These are phyloP conservation scores for Cryphonectria radicalis DNA, from an alignment of 2,329 filamentous ascomycete genomes.

Conservation along the genomic window DNA sequence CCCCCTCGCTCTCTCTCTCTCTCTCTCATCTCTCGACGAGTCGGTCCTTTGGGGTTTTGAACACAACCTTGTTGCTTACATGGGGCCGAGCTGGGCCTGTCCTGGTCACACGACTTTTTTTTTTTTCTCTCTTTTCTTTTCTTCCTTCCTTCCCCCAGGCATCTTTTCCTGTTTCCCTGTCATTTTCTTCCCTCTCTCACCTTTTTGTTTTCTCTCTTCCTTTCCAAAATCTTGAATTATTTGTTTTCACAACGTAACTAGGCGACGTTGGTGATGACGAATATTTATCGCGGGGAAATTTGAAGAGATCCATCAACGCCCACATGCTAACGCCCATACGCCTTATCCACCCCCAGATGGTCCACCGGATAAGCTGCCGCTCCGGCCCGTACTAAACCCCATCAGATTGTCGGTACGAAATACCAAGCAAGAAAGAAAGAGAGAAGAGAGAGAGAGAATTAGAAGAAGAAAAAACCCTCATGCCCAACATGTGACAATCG, in stretches of 20 bases:
- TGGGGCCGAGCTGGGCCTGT: not conserved
- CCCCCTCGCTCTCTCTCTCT: not conserved
- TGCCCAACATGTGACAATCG: not conserved
- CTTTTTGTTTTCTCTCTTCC: not conserved
- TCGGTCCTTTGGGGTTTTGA: not conserved
- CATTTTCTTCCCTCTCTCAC: not conserved
- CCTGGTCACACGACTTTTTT: not conserved
- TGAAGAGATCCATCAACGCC: not conserved
- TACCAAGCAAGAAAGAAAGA: not conserved
- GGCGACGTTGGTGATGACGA: not conserved
- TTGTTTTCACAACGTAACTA: not conserved
- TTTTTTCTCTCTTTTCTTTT: not conserved
- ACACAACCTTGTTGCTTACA: constrained; percentile 3
- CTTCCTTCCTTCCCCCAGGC: not conserved
- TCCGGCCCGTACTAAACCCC: constrained; percentile 8
- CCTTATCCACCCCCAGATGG: constrained; percentile 4
- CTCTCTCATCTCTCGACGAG: not conserved
- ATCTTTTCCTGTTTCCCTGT: not conserved
- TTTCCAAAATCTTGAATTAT: not conserved
- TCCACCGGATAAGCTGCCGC: constrained; percentile 23
- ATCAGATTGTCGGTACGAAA: not conserved
- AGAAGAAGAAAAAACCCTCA: not conserved
- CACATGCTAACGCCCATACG: not conserved
- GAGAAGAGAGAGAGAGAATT: not conserved
- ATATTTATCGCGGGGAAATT: not conserved